Base-by-base conservation (phyloP, 352 stramenopile genomes). In the Pythium inflatum region DNA sequence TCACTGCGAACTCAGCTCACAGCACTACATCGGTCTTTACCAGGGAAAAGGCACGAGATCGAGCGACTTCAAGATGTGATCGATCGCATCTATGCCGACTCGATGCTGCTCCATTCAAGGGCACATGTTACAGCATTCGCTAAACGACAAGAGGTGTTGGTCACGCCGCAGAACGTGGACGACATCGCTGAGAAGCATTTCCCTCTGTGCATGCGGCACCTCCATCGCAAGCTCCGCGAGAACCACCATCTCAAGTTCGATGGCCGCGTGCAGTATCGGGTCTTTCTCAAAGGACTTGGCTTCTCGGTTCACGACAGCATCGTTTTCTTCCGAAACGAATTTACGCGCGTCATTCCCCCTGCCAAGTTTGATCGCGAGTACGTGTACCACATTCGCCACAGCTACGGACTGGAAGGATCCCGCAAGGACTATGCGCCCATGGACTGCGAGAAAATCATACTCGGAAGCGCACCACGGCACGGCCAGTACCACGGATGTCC, bases 231-330 rank as follows among this genome's bases (percentile, higher is more conserved):
- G 45, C 50, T 97, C 11, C 80, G 84, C 20, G 70, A 83, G 62
- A 82, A 90, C 45, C 82, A 94, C 62, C 88, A 97, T 68, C 79
- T 97, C 43, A 96, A 95, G 64, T 96, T 93, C 57, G 85, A 94
- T 55, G 90, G 88, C 3, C 85, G 90, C 2, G 73, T 94, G 48
- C 90, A 97, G 70, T 92, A 93, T 48, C 78, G 85, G 24, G 71
- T 94, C 56, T 97, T 97, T 46, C 83, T 97, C 49, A 95, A 96
- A 66, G 88, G 90, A 20, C 72, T 90, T 5, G 85, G 90, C 0
- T 85, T 95, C 34, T 89, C 80, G 14, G 83, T 96, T 3, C 78
- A 93, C 38, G 87, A 95, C 24, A 91, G 64, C 45, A 78, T 95
- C 30, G 55, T 81, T 22, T 92, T 95, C 66, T 96, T 93, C 66